Percentiles rank a stretch among this genome's conserved stretches.
phyloP scores from a whole-genome alignment of 164 flowering plant genomes.

The Sedum album region DNA sequence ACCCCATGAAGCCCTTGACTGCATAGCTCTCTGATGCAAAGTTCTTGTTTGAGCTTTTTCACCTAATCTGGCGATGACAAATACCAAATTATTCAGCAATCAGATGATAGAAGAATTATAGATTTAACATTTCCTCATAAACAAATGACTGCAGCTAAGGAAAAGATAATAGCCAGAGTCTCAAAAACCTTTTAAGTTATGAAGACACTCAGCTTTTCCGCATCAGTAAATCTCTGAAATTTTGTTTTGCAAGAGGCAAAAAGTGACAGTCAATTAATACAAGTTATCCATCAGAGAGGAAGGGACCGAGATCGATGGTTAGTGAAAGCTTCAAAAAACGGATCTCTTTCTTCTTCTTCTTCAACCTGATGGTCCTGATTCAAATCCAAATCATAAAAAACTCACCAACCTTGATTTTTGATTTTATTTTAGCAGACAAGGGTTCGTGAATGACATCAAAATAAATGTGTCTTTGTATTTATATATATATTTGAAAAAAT shows the following conservation, averaged over 20 bases:
- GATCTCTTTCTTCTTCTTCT: not conserved
- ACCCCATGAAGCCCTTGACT: slow-evolving; percentile 3
- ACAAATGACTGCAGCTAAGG: no score
- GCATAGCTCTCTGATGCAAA: not conserved
- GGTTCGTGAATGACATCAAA: not conserved
- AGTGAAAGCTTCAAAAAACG: not conserved
- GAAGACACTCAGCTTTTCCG: not conserved
- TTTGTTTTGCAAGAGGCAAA: not conserved
- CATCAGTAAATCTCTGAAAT: not conserved
- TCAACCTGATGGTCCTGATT: not conserved
- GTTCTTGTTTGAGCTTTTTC: not conserved
- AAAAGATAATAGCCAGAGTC: not conserved
- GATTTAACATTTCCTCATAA: no score
- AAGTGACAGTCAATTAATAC: no score
- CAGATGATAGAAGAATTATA: no score
- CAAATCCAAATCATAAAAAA: not conserved
- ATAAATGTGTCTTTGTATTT: not conserved
- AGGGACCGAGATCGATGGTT: not conserved
- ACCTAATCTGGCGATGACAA: not conserved
- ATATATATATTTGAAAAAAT: not conserved
- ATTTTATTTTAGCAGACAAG: not conserved
- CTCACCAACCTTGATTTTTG: not conserved
- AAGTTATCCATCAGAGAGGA: no score
- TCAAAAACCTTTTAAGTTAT: not conserved
- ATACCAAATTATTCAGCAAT: not conserved